These are phyloP conservation scores for Mortierella sp. DNA, from an alignment of 371 early-diverging fungal species.

Conservation along the genomic window DNA sequence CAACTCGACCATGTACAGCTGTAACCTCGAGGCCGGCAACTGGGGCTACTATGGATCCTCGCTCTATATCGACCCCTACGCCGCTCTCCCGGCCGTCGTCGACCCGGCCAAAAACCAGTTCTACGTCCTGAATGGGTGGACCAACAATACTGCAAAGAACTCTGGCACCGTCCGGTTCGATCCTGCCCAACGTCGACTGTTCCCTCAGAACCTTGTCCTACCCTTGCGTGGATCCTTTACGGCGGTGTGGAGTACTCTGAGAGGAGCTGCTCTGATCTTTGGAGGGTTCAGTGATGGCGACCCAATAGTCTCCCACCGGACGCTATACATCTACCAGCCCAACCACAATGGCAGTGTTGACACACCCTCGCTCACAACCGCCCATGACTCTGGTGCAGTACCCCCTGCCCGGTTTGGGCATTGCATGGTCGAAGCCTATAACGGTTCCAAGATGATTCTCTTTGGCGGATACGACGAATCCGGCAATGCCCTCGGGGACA, in stretches of 20 bases:
- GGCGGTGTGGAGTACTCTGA: background rate
- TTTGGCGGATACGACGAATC: slow-evolving; percentile 17
- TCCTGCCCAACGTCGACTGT: background rate
- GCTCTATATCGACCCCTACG: no score
- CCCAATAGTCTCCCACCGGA: background rate
- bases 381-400: background rate
- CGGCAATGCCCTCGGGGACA: background rate
- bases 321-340: background rate
- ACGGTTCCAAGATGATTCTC: slow-evolving; percentile 27
- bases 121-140: background rate
- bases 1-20: background rate
- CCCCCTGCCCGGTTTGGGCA: background rate
- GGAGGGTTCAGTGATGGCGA: background rate
- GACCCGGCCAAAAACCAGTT: no score
- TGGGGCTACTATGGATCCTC: background rate
- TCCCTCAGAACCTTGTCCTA: background rate
- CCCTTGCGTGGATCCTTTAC: background rate
- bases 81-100: no score
- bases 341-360: background rate
- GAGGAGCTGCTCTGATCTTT: background rate
- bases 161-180: background rate
- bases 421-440: slow-evolving; percentile 10
- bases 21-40: background rate
- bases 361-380: background rate
- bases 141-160: no score